These are phyloP conservation scores for Periconia digitata DNA, from an alignment of 2,329 filamentous ascomycete species.

Conservation along the genomic window DNA sequence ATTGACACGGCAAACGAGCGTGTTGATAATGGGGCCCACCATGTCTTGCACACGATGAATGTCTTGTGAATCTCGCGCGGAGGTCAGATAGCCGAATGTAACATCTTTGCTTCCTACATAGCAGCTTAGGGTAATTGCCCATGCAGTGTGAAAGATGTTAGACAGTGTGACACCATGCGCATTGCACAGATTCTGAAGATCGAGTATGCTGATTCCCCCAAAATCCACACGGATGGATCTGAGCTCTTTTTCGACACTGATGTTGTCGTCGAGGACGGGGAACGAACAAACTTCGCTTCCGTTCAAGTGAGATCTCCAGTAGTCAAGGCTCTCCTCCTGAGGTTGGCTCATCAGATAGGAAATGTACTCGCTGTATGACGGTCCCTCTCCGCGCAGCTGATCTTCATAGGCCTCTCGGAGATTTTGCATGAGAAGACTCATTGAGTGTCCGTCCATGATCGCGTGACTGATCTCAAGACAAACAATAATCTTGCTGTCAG, in stretches of 20 bases:
- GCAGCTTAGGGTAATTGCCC: constrained; percentile 42
- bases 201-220: constrained; percentile 25
- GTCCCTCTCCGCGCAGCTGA: constrained; percentile 21
- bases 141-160: constrained; percentile 48
- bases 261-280: constrained; percentile 30
- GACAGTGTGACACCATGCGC: constrained; percentile 50
- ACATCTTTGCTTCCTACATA: constrained; percentile 43
- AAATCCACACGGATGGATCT: constrained; percentile 32
- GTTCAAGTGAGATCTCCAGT: constrained; percentile 34
- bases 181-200: constrained; percentile 44
- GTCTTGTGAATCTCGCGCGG: constrained; percentile 43
- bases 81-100: constrained; percentile 50
- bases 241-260: constrained; percentile 20
- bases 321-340: constrained; percentile 28
- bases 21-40: constrained; percentile 52
- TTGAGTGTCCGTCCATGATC: constrained; percentile 39
- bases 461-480: constrained; percentile 39
- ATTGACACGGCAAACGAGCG: constrained; percentile 48
- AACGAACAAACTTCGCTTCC: constrained; percentile 38
- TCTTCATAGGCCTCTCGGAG: constrained; percentile 31
- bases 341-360: constrained; percentile 28
- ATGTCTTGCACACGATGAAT: constrained; percentile 45
- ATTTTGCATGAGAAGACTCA: constrained; percentile 32
- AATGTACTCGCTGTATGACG: constrained; percentile 38
- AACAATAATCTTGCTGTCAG: constrained; percentile 22